phyloP scores from a whole-genome alignment of 371 early-diverging fungal species.

The Dinochytrium kinnereticum region DNA sequence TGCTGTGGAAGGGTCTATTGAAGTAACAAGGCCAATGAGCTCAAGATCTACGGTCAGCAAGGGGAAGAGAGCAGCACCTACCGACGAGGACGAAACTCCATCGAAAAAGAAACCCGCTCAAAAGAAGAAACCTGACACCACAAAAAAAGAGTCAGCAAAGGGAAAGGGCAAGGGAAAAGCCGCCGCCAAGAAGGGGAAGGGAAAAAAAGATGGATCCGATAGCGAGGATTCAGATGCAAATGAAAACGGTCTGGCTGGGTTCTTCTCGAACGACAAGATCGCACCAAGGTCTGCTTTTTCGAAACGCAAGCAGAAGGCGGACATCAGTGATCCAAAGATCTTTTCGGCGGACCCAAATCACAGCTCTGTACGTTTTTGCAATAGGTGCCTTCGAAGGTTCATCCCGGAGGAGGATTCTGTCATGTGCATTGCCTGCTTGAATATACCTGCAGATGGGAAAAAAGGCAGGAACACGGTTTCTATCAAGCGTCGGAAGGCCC shows the following conservation, averaged over 20 bases:
- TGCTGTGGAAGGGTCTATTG: background rate
- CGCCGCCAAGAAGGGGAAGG: conserved; percentile 26
- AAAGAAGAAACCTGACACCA: conserved; percentile 12
- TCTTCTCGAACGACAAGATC: conserved; percentile 15
- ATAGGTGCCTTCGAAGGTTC: conserved; percentile 64
- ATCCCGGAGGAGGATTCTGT: conserved; percentile 49
- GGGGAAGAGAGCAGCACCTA: background rate
- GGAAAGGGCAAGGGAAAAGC: conserved; percentile 24
- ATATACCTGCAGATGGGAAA: conserved; percentile 25
- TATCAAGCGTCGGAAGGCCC: conserved; percentile 43
- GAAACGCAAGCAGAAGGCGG: conserved; percentile 35
- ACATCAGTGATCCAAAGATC: conserved; percentile 7
- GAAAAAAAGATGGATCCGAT: conserved; percentile 36
- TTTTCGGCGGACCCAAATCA: conserved; percentile 8
- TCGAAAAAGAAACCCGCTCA: background rate
- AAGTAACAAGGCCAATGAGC: background rate
- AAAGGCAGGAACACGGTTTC: conserved; percentile 33
- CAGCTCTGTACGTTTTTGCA: conserved; percentile 65
- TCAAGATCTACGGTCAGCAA: background rate
- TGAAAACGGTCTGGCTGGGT: conserved; percentile 24
- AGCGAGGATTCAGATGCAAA: conserved; percentile 49
- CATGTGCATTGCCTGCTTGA: conserved; percentile 61
- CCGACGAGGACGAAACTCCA: background rate
- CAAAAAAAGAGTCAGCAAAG: conserved; percentile 19
- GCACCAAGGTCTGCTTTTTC: conserved; percentile 51